phyloP scores from a whole-genome alignment of 192 early-diverging fungal genomes.

The Fimicolochytrium jonesii region DNA sequence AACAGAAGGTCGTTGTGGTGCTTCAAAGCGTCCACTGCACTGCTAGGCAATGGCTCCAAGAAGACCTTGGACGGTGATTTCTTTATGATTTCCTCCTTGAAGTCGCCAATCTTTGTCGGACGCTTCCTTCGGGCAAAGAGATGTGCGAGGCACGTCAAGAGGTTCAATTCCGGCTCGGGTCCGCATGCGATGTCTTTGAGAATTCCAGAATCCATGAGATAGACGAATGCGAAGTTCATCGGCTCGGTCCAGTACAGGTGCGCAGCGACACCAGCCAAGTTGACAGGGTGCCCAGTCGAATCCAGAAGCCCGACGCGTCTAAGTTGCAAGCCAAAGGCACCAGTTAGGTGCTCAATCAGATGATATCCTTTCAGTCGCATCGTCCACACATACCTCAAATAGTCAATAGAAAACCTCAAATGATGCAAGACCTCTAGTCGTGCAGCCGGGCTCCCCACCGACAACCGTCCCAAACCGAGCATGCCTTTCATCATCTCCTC shows the following conservation, averaged over 20 bases:
- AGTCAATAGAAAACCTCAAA: slow-evolving; percentile 42
- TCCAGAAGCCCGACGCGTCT: slow-evolving; percentile 23
- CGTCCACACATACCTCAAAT: no score
- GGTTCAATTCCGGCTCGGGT: background rate
- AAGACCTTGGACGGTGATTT: slow-evolving; percentile 27
- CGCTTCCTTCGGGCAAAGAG: slow-evolving; percentile 12
- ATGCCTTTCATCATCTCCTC: slow-evolving; percentile 3
- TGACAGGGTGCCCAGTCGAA: slow-evolving; percentile 8
- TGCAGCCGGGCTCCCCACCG: background rate
- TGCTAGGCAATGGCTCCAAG: slow-evolving; percentile 19
- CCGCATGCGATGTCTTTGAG: background rate
- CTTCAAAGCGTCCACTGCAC: background rate
- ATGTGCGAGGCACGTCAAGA: slow-evolving; percentile 7
- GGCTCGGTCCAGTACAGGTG: slow-evolving; percentile 35
- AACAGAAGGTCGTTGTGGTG: slow-evolving; percentile 24
- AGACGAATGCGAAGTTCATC: slow-evolving; percentile 30
- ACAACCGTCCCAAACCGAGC: background rate
- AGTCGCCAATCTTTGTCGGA: background rate
- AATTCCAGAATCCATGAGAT: slow-evolving; percentile 37
- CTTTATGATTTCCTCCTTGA: background rate
- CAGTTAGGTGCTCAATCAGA: no score
- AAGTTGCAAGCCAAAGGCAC: no score
- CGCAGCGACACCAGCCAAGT: slow-evolving; percentile 19
- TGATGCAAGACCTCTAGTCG: slow-evolving; percentile 33
- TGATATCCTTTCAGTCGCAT: no score